phyloP scores from a whole-genome alignment of 257 asterid species.

The Cruciata laevipes region DNA sequence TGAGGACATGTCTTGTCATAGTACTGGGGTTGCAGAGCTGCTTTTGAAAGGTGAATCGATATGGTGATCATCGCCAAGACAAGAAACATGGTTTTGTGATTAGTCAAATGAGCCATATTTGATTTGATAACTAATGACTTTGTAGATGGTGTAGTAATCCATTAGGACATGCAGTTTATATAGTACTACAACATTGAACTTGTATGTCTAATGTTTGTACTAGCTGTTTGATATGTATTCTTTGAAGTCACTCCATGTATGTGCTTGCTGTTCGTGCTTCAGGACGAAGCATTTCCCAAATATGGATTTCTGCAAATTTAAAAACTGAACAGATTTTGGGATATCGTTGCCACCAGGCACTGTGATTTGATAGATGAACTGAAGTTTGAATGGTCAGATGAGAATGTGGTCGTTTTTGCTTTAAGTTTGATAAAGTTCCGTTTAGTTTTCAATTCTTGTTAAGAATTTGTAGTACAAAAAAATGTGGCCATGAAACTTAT shows the following conservation, averaged over 20 bases:
- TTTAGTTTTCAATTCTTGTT: background rate
- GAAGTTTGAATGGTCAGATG: background rate
- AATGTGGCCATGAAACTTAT: background rate
- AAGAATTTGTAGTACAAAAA: background rate
- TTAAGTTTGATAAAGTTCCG: background rate
- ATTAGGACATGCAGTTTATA: conserved; percentile 3
- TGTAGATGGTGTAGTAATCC: background rate
- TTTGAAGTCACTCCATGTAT: conserved; percentile 53
- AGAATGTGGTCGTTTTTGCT: background rate
- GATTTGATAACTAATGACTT: background rate
- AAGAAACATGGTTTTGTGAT: conserved; percentile 14
- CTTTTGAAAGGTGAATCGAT: conserved; percentile 26
- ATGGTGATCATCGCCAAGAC: conserved; percentile 13
- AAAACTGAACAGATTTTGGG: background rate
- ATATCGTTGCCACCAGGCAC: background rate
- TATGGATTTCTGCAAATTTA: background rate
- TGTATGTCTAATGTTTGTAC: background rate
- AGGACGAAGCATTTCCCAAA: conserved; percentile 46
- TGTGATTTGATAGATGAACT: background rate
- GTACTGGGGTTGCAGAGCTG: conserved; percentile 46
- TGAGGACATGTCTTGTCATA: conserved; percentile 62
- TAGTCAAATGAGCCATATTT: conserved; percentile 20
- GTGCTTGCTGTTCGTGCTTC: conserved; percentile 39
- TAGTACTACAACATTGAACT: background rate
- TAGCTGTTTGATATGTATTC: conserved; percentile 32